Evolutionary conservation across 2,329 filamentous ascomycete genomes (phyloP).

Genomic region (Dactylellina sp.): DNA sequence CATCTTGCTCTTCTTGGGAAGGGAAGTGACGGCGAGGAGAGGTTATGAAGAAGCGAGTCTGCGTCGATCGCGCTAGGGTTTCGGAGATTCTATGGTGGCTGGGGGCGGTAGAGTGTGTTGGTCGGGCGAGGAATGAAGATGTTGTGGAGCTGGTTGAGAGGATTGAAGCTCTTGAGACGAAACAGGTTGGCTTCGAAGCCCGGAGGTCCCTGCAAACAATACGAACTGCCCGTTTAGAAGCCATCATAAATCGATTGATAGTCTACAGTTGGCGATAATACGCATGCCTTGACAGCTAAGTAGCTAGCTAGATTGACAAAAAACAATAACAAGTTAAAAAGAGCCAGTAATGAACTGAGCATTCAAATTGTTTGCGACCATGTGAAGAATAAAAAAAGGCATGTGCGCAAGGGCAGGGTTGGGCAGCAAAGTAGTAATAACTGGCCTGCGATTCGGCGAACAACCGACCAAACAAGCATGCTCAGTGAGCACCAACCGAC

Average conservation of each 20-base stretch:
- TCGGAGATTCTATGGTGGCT: slow-evolving; percentile 3
- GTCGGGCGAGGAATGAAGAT: slow-evolving; percentile 30
- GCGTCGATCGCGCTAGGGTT: slow-evolving; percentile 1
- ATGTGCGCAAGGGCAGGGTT: slow-evolving; percentile 41
- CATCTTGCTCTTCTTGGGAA: slow-evolving; percentile 17
- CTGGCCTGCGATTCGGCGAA: slow-evolving; percentile 48
- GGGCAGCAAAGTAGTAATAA: slow-evolving; percentile 33
- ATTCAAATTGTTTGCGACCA: slow-evolving; percentile 23
- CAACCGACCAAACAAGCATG: slow-evolving; percentile 30
- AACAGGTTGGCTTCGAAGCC: slow-evolving; percentile 17
- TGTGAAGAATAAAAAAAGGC: slow-evolving; percentile 49
- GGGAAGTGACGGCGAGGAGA: slow-evolving; percentile 37
- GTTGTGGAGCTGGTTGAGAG: slow-evolving; percentile 35
- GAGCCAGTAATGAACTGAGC: background rate
- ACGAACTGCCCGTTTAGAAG: slow-evolving; percentile 50
- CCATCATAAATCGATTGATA: slow-evolving; percentile 35
- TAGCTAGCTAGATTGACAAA: background rate
- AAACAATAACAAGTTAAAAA: slow-evolving; percentile 3
- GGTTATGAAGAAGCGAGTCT: slow-evolving; percentile 36
- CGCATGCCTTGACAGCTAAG: too few species aligned
- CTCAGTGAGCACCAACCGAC: too few species aligned
- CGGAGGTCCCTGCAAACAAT: slow-evolving; percentile 51
- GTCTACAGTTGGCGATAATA: background rate
- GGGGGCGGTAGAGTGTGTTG: slow-evolving; percentile 15
- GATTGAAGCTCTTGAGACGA: slow-evolving; percentile 27